A percentile compares a stretch with the other conserved stretches of the same genome.
Evolutionary conservation across 208 protist species (phyloP).

Genomic region (Crithidia mellificae): DNA sequence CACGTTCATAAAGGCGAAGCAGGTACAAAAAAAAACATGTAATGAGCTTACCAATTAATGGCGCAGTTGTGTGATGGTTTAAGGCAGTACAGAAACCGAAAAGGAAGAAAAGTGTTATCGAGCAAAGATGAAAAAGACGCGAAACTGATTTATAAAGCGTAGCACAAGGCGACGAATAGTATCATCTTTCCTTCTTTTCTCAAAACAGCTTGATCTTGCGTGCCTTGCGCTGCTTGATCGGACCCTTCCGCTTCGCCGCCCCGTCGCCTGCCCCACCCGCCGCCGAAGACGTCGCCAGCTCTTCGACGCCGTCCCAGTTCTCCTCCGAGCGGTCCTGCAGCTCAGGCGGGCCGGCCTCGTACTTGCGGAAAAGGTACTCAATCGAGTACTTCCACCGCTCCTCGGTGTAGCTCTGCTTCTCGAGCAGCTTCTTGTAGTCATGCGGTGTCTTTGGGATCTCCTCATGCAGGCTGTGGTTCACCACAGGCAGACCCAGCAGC

Average conservation of each 20-base stretch:
- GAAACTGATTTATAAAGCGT: too few species aligned
- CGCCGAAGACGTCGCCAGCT: constrained; percentile 36
- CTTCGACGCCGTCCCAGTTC: constrained; percentile 74
- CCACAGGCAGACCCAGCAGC: constrained; percentile 77
- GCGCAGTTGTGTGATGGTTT: too few species aligned
- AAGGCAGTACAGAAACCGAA: too few species aligned
- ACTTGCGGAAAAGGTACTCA: constrained; percentile 89
- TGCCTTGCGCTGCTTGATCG: constrained; percentile 87
- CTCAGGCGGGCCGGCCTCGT: constrained; percentile 81
- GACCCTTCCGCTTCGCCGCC: constrained; percentile 63
- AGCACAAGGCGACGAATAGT: too few species aligned
- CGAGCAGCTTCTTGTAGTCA: constrained; percentile 82
- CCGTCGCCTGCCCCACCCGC: constrained; percentile 41
- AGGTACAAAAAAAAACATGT: too few species aligned
- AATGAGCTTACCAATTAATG: too few species aligned
- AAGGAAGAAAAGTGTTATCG: too few species aligned
- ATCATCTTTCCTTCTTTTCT: not conserved
- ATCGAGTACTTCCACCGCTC: constrained; percentile 91
- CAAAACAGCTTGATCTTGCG: constrained; percentile 90
- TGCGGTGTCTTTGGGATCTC: constrained; percentile 80
- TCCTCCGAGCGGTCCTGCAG: constrained; percentile 71
- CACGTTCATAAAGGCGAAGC: too few species aligned
- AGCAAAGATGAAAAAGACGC: too few species aligned
- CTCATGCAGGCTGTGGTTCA: constrained; percentile 77
- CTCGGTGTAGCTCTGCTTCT: constrained; percentile 88